Evolutionary conservation across 345 rosid genomes (phyloP).

Genomic region (Cardamine chenopodiifolia): DNA sequence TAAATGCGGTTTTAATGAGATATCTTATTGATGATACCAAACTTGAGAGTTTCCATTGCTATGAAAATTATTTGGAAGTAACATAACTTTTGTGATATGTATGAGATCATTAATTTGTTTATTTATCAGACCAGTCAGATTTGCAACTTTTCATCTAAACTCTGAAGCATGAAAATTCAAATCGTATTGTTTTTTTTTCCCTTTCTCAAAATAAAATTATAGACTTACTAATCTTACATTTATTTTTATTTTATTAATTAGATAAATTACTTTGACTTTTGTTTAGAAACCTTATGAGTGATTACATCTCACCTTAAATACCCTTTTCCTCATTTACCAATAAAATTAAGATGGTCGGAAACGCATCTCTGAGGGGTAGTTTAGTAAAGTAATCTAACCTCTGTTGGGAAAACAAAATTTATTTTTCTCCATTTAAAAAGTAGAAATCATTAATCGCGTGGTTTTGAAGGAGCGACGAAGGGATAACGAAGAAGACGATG

Average conservation of each 20-base stretch:
- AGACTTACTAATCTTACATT: too few species aligned
- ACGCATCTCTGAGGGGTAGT: not conserved
- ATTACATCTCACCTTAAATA: not conserved
- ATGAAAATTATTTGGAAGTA: not conserved
- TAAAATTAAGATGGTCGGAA: not conserved
- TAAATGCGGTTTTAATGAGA: conserved; percentile 17
- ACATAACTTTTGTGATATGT: not conserved
- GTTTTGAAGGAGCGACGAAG: conserved; percentile 8
- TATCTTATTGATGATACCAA: conserved; percentile 17
- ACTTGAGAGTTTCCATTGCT: not conserved
- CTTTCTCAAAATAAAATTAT: not conserved
- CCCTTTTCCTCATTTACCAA: not conserved
- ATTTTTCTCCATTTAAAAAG: not conserved
- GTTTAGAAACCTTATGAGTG: too few species aligned
- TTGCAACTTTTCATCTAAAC: not conserved
- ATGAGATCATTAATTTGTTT: conserved; percentile 36
- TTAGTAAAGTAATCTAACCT: not conserved
- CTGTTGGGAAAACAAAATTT: not conserved
- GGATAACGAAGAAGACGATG: conserved; percentile 12
- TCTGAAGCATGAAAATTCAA: conserved; percentile 25
- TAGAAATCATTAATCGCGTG: not conserved
- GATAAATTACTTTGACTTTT: too few species aligned
- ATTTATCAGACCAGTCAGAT: not conserved
- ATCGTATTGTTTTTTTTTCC: not conserved
- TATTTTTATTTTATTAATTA: too few species aligned